Evolutionary conservation across 371 early-diverging fungal species (phyloP).

Genomic region (Agmasoma carcini): DNA sequence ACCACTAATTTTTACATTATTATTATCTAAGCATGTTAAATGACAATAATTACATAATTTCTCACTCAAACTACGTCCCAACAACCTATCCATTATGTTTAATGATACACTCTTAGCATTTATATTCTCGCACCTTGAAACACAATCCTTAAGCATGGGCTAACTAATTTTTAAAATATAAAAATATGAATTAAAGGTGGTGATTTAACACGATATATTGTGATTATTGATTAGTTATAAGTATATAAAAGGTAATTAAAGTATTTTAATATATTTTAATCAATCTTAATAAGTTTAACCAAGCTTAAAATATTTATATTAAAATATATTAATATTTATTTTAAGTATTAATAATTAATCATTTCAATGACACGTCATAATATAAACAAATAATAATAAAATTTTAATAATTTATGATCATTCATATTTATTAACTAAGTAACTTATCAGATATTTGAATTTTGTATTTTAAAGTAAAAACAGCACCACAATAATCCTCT

Average conservation of each 20-base stretch:
- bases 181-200: neutral
- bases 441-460: neutral
- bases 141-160: slow-evolving; percentile 6
- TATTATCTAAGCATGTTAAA: slow-evolving; percentile 24
- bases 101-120: neutral
- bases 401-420: neutral
- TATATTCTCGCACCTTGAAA: slow-evolving; percentile 12
- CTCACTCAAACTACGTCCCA: slow-evolving; percentile 14
- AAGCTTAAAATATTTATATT: neutral
- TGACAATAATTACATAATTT: slow-evolving; percentile 33
- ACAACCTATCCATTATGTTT: slow-evolving; percentile 23
- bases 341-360: neutral
- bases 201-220: neutral
- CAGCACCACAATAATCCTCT: no score
- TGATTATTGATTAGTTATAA: no score
- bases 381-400: neutral
- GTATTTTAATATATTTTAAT: no score
- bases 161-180: neutral
- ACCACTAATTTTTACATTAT: slow-evolving; percentile 39
- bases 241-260: no score
- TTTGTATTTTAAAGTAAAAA: neutral
- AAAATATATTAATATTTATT: neutral
- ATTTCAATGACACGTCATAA: neutral
- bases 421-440: neutral
- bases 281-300: neutral